Evolutionary conservation across 2,329 filamentous ascomycete species (phyloP), one percentile per base, ranked within the genome.

Genomic region (Zymoseptoria pseudotritici): DNA sequence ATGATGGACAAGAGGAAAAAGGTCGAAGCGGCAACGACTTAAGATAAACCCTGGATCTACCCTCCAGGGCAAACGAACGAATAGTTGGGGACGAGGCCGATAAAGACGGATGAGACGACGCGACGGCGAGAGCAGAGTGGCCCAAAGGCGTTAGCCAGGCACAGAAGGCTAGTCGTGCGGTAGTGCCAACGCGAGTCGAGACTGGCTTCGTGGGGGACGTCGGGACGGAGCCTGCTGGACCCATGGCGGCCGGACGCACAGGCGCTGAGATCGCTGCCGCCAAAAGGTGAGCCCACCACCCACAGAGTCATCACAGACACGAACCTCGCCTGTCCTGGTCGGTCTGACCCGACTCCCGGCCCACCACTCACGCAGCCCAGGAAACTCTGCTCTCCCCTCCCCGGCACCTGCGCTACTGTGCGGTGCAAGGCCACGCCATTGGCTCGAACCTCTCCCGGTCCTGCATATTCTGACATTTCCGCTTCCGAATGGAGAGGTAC

Each of bases 41-140:
- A 66, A 62, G 62, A 69, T 68, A 66, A 70, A 70, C 67, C 67
- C 66, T 70, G 68, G 67, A 66, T 61, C 58, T 57, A 58, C 36
- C 17, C 13, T 46, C 36, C 36, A 46, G 36, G 61, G 59, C 60
- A 60, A 63, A 58, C 60, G 67, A 65, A 62, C 60, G 65, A 61
- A 59, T 58, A 61, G 63, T 63, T 64, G 66, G 61, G 63, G 62
- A 60, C 55, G 59, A 60, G 61, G 61, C 60, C 61, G 64, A 63
- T 65, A 65, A 62, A 66, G 66, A 65, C 61, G 67, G 67, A 69
- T 70, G 66, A 65, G 66, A 29, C 65, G 58, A 55, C 57, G 56
- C 59, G 60, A 54, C 57, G 61, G 64, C 62, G 61, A 63, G 64
- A 58, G 58, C 55, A 56, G 57, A 58, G 57, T 55, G 61, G 55